A percentile compares a stretch with the other conserved stretches of the same genome.
phyloP scores from a whole-genome alignment of 192 early-diverging fungal species.

The Paraglomus brasilianum region DNA sequence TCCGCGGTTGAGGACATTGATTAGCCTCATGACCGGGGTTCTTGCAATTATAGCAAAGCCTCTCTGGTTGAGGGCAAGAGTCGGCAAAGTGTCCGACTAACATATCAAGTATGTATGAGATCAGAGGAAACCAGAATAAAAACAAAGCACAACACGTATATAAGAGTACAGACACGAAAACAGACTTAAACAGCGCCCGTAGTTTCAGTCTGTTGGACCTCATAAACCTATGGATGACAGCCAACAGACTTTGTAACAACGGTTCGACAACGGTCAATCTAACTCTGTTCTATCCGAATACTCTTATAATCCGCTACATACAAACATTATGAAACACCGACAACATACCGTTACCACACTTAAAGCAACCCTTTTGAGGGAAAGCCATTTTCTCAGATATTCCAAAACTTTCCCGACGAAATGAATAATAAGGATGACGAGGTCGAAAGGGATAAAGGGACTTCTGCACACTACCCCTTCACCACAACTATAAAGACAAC shows the following conservation, averaged over 20 bases:
- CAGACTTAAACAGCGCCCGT: neutral
- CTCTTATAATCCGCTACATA: neutral
- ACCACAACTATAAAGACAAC: too few relatives aligned
- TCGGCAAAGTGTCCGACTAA: constrained; percentile 55
- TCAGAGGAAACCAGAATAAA: neutral
- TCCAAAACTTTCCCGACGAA: too few relatives aligned
- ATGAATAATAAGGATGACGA: too few relatives aligned
- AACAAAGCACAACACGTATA: neutral
- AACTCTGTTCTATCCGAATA: neutral
- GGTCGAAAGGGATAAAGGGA: too few relatives aligned
- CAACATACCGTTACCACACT: constrained; percentile 55
- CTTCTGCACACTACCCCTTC: too few relatives aligned
- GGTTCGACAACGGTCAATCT: neutral
- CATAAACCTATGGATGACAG: neutral
- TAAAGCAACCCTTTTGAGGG: constrained; percentile 51
- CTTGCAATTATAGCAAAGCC: constrained; percentile 61
- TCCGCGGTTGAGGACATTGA: constrained; percentile 47
- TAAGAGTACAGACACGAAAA: neutral
- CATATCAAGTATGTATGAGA: neutral
- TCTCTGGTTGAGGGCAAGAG: constrained; percentile 48
- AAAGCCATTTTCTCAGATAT: constrained; percentile 33
- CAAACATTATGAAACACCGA: neutral
- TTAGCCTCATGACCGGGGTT: constrained; percentile 52
- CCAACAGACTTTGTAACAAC: neutral
- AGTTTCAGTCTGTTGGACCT: neutral